These are phyloP conservation scores for Penicillium sp. DNA, from an alignment of 2,329 filamentous ascomycete genomes.

Conservation along the genomic window DNA sequence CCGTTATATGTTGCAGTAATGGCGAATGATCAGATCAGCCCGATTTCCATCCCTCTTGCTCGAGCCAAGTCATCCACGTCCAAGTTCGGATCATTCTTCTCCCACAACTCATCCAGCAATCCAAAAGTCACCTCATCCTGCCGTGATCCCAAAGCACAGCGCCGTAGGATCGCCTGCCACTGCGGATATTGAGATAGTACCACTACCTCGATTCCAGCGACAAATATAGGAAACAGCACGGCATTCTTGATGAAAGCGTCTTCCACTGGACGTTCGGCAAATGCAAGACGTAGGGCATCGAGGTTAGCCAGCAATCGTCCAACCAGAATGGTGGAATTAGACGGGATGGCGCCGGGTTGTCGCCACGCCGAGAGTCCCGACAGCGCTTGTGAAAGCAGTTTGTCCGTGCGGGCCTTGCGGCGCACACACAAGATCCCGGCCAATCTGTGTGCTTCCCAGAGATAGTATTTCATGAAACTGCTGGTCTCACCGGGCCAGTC, in stretches of 20 bases:
- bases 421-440: conserved; percentile 25
- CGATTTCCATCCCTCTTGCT: conserved; percentile 21
- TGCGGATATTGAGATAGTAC: conserved; percentile 13
- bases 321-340: conserved; percentile 16
- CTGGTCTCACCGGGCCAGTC: conserved; percentile 26
- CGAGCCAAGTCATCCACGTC: conserved; percentile 22
- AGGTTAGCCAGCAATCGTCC: conserved; percentile 22
- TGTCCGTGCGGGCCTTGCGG: conserved; percentile 2
- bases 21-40: conserved; percentile 21
- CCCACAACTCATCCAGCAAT: conserved; percentile 26
- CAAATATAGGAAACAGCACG: conserved; percentile 21
- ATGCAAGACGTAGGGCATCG: conserved; percentile 24
- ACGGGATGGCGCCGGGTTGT: conserved; percentile 6
- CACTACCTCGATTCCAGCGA: conserved; percentile 18
- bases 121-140: conserved; percentile 13
- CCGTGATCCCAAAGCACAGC: conserved; percentile 3
- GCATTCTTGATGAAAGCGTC: conserved; percentile 24
- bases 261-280: conserved; percentile 11
- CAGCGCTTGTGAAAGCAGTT: neutral
- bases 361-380: conserved; percentile 4
- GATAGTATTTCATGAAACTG: conserved; percentile 24
- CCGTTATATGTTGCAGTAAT: too few relatives aligned
- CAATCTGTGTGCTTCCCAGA: conserved; percentile 29
- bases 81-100: conserved; percentile 6
- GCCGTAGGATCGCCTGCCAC: conserved; percentile 17